Evolutionary conservation across 441 rosid genomes (phyloP).

Genomic region (Arabidopsis lyrata): DNA sequence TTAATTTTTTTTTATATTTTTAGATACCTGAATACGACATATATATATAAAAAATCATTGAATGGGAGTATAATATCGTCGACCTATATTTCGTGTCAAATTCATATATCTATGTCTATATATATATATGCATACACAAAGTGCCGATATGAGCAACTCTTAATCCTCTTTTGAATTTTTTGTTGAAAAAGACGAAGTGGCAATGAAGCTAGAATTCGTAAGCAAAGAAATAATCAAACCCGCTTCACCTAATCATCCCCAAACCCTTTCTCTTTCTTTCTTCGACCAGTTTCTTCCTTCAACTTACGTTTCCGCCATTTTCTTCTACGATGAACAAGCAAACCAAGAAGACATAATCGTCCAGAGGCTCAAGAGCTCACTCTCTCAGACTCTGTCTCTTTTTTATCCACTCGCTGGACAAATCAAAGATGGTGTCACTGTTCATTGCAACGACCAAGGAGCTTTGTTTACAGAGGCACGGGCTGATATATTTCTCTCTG

Average conservation of each 20-base stretch:
- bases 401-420: neutral
- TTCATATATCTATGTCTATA: neutral
- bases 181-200: neutral
- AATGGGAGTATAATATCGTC: neutral
- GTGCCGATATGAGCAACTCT: neutral
- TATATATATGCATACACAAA: neutral
- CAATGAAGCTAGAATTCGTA: neutral
- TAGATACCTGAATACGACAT: no score
- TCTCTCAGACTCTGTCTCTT: neutral
- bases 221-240: neutral
- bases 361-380: neutral
- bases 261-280: neutral
- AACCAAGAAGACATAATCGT: neutral
- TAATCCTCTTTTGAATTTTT: neutral
- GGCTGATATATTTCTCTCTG: neutral
- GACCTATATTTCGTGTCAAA: neutral
- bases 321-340: neutral
- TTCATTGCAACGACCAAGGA: neutral
- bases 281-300: slow-evolving; percentile 1
- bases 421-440: neutral
- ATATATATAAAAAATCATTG: no score
- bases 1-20: no score
- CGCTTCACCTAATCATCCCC: neutral
- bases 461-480: neutral
- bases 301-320: neutral